A percentile compares a stretch with the other conserved stretches of the same genome.
phyloP scores from a whole-genome alignment of 2,329 filamentous ascomycete species.

The Claviceps sp. region DNA sequence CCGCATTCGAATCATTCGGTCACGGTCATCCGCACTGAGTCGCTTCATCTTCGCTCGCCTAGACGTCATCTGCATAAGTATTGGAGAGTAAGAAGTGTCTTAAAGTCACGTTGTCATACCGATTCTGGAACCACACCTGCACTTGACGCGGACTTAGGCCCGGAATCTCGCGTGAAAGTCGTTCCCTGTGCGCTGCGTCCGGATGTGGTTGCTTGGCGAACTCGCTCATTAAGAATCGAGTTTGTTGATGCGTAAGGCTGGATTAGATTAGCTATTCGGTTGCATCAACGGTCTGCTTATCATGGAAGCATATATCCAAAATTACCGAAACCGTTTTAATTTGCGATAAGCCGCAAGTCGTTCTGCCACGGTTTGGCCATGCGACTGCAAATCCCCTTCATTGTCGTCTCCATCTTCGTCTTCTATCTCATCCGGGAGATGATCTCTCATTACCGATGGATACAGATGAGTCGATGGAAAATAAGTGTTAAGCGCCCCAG shows the following conservation, averaged over 20 bases:
- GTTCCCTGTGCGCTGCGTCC: conserved; percentile 79
- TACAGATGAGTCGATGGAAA: neutral
- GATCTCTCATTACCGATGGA: neutral
- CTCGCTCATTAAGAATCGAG: conserved; percentile 93
- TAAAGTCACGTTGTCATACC: conserved; percentile 38
- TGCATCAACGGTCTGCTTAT: neutral
- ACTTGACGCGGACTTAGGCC: conserved; percentile 85
- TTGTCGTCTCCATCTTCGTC: conserved; percentile 44
- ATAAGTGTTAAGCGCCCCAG: neutral
- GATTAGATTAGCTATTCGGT: conserved; percentile 19
- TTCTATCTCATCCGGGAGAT: conserved; percentile 31
- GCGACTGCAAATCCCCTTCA: conserved; percentile 18
- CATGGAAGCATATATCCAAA: neutral
- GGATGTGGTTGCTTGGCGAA: conserved; percentile 91
- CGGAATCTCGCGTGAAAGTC: conserved; percentile 79
- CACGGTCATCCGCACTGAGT: conserved; percentile 54
- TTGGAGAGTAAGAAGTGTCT: neutral
- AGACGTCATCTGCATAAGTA: neutral
- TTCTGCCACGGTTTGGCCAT: conserved; percentile 41
- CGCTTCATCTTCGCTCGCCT: conserved; percentile 62
- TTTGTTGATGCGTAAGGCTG: conserved; percentile 90
- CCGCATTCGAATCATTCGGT: conserved; percentile 59
- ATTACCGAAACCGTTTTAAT: conserved; percentile 70
- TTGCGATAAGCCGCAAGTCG: conserved; percentile 44
- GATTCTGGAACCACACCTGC: conserved; percentile 97